phyloP scores from a whole-genome alignment of 1,284 basidiomycete genomes.

The Ustilago esculenta region DNA sequence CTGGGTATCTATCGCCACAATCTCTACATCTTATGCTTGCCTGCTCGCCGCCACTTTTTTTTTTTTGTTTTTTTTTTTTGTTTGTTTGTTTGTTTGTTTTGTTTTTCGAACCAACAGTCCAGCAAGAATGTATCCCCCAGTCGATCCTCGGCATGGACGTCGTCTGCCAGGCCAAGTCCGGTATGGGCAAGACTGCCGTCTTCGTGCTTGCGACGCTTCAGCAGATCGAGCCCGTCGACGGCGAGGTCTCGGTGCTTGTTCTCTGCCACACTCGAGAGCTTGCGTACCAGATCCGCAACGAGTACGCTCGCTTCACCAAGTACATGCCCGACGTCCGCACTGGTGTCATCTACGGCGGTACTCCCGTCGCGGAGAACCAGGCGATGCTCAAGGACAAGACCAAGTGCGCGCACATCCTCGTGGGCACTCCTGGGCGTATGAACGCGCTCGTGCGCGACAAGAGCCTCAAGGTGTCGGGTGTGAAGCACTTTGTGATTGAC shows the following conservation, averaged over 20 bases:
- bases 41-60: too few relatives aligned
- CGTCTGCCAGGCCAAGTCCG: slow-evolving; percentile 98
- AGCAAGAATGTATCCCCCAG: slow-evolving; percentile 99
- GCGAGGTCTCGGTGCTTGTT: slow-evolving; percentile 96
- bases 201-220: slow-evolving; percentile 98
- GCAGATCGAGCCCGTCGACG: slow-evolving; percentile 97
- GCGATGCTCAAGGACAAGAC: slow-evolving; percentile 94
- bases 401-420: slow-evolving; percentile 98
- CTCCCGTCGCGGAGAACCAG: slow-evolving; percentile 90
- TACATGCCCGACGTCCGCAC: slow-evolving; percentile 99
- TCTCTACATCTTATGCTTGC: too few relatives aligned
- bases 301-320: slow-evolving; percentile 98
- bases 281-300: slow-evolving; percentile 99
- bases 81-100: too few relatives aligned
- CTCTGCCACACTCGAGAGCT: slow-evolving; percentile 99
- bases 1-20: too few relatives aligned
- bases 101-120: slow-evolving; percentile 74
- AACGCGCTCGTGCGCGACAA: slow-evolving; percentile 66
- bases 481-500: slow-evolving; percentile 93
- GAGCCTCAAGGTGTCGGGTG: slow-evolving; percentile 62
- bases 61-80: too few relatives aligned
- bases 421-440: slow-evolving; percentile 87
- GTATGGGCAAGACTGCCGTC: slow-evolving; percentile 99
- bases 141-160: slow-evolving; percentile 99
- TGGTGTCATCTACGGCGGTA: slow-evolving; percentile 97